Conservation (phyloP, 257 asterid species). For the Petunia secreta region DNA sequence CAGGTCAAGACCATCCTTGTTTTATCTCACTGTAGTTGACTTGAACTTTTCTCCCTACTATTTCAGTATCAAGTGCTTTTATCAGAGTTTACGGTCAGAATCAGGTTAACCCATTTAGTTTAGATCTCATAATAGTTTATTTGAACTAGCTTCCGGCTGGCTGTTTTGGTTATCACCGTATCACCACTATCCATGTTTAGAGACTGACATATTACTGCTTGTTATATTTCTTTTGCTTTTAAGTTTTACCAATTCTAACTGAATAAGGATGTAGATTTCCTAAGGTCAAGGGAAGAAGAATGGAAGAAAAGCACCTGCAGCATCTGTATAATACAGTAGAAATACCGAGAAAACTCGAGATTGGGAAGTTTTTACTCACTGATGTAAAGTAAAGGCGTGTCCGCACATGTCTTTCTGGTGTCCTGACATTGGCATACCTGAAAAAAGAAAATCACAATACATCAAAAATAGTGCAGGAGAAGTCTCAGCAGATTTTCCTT, state of each 20-base stretch:
- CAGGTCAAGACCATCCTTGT: constrained; percentile 2
- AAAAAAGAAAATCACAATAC: constrained; percentile 21
- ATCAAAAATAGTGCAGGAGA: not conserved
- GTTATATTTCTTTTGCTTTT: not conserved
- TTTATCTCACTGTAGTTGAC: not conserved
- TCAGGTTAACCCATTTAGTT: not conserved
- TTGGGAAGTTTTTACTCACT: constrained; percentile 47
- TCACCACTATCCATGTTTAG: not conserved
- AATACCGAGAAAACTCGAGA: not conserved
- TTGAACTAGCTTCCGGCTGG: not conserved
- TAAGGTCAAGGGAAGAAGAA: not conserved
- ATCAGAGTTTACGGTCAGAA: not conserved
- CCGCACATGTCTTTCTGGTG: constrained; percentile 92
- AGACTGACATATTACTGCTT: not conserved
- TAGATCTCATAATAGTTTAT: not conserved
- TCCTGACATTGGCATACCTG: constrained; percentile 87
- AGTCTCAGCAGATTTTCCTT: constrained; percentile 11
- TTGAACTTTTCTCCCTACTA: not conserved
- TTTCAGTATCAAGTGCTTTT: not conserved
- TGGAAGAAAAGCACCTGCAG: not conserved
- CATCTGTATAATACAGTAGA: not conserved
- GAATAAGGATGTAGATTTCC: not conserved
- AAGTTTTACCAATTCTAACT: not conserved
- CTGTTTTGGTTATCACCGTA: not conserved
- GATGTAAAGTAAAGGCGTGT: constrained; percentile 94